Evolutionary conservation across 306 rosid genomes (phyloP).

Genomic region (Bauhinia variegata): DNA sequence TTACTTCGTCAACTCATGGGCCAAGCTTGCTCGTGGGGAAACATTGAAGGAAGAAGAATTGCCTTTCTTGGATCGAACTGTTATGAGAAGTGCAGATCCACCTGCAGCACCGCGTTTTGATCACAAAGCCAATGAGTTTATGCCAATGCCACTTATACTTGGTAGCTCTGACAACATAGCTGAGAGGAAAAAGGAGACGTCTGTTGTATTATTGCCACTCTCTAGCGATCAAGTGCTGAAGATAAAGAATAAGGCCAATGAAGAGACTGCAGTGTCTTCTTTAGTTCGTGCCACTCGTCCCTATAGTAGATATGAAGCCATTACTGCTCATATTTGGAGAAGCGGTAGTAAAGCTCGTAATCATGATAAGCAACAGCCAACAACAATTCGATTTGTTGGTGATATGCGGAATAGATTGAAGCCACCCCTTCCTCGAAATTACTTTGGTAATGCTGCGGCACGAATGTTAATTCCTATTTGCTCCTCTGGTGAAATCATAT

Average conservation of each 20-base stretch:
- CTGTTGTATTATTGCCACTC: not conserved
- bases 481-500: constrained; percentile 12
- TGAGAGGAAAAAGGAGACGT: constrained; percentile 3
- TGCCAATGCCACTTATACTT: constrained; percentile 8
- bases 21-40: constrained; percentile 16
- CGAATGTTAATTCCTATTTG: not conserved
- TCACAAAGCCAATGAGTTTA: not conserved
- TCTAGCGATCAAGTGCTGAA: constrained; percentile 17
- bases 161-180: not conserved
- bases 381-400: not conserved
- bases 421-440: constrained; percentile 32
- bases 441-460: constrained; percentile 20
- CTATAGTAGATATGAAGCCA: constrained; percentile 19
- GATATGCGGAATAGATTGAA: not conserved
- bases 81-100: not conserved
- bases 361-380: not conserved
- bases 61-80: constrained; percentile 7
- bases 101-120: not conserved
- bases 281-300: not conserved
- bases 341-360: constrained; percentile 20
- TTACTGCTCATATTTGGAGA: constrained; percentile 20
- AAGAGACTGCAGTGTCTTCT: not conserved
- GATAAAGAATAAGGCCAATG: constrained; percentile 25
- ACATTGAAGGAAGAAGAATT: not conserved
- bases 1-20: constrained; percentile 31